Evolutionary conservation across 371 early-diverging fungal species (phyloP).

Genomic region (Mucor irregularis): DNA sequence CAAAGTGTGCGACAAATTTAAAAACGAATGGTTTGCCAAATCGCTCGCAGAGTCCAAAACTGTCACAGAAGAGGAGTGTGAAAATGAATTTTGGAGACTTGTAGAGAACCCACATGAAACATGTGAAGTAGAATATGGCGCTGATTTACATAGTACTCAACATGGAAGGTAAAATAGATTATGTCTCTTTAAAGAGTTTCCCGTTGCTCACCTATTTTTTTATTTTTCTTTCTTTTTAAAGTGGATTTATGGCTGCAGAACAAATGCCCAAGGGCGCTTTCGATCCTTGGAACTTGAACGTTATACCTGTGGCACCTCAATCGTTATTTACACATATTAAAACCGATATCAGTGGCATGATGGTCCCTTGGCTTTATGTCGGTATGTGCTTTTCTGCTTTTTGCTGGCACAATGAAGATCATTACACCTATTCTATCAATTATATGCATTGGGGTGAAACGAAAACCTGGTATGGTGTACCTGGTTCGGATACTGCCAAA

Average conservation of each 20-base stretch:
- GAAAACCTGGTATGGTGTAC: conserved; percentile 98
- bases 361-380: conserved; percentile 96
- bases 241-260: conserved; percentile 25
- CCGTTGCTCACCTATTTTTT: not conserved
- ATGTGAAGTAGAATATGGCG: conserved; percentile 95
- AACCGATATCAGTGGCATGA: conserved; percentile 93
- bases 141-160: conserved; percentile 88
- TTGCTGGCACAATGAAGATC: conserved; percentile 98
- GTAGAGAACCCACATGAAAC: conserved; percentile 85
- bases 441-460: conserved; percentile 96
- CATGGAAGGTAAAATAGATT: conserved; percentile 79
- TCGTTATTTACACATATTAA: conserved; percentile 89
- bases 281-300: conserved; percentile 88
- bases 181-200: no score
- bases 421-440: conserved; percentile 94
- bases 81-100: conserved; percentile 94
- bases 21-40: conserved; percentile 71
- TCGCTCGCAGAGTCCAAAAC: conserved; percentile 15
- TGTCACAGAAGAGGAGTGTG: conserved; percentile 81
- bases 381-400: conserved; percentile 97
- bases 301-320: conserved; percentile 75
- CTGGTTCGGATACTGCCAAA: conserved; percentile 73
- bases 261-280: conserved; percentile 36
- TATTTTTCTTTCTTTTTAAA: not conserved
- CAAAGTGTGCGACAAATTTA: conserved; percentile 77